Conservation (phyloP, 352 stramenopile genomes). For the Peronospora destructor region DNA sequence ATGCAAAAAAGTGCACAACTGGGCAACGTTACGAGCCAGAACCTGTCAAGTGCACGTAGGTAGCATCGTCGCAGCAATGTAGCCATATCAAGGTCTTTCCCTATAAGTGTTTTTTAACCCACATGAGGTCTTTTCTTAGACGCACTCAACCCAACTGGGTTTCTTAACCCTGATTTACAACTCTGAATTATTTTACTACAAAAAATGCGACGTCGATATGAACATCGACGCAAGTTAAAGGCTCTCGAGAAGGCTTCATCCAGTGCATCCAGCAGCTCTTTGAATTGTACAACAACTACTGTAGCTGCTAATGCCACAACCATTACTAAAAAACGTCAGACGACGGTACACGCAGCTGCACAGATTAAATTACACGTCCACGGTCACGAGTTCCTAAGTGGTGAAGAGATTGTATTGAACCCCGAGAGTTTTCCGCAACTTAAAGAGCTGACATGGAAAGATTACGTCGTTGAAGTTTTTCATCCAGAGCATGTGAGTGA, state of each 20-base stretch:
- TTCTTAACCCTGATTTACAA: not conserved
- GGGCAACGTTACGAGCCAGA: slow-evolving; percentile 2
- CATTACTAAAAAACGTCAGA: slow-evolving; percentile 36
- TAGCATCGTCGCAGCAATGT: slow-evolving; percentile 3
- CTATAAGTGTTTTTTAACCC: no score
- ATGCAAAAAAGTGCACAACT: not conserved
- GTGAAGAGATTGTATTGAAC: slow-evolving; percentile 78
- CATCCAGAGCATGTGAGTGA: slow-evolving; percentile 32
- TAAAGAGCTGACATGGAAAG: slow-evolving; percentile 51
- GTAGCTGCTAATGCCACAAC: slow-evolving; percentile 1
- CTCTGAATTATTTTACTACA: no score
- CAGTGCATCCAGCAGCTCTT: not conserved
- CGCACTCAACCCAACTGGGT: not conserved
- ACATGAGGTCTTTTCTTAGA: no score
- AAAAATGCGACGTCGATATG: slow-evolving; percentile 41
- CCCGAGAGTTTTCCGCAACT: slow-evolving; percentile 74
- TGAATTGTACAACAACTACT: not conserved
- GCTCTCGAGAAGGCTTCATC: slow-evolving; percentile 15
- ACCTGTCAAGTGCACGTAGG: slow-evolving; percentile 4
- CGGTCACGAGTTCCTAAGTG: slow-evolving; percentile 74
- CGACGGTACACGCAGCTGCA: slow-evolving; percentile 37
- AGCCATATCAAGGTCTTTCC: slow-evolving; percentile 2
- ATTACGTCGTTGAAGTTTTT: slow-evolving; percentile 82
- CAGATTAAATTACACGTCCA: slow-evolving; percentile 81
- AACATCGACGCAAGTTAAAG: slow-evolving; percentile 38